A percentile compares a stretch with the other conserved stretches of the same genome.
Evolutionary conservation across 1,284 basidiomycete genomes (phyloP).

Genomic region (Melampsora americana): DNA sequence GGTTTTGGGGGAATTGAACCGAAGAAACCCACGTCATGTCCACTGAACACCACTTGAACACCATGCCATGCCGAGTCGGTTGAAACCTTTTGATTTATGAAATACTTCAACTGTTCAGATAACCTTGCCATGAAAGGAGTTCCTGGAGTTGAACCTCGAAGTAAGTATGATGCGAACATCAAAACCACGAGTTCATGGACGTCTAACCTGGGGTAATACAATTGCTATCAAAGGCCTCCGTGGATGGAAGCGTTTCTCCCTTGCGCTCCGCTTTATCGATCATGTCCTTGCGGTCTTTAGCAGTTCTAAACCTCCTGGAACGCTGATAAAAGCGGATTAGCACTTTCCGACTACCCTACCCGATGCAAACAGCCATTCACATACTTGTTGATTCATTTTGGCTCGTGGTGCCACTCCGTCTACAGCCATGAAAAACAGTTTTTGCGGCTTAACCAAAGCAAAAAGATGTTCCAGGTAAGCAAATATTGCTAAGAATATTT

Average conservation of each 20-base stretch:
- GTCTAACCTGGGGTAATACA: slow-evolving; percentile 91
- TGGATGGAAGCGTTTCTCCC: slow-evolving; percentile 84
- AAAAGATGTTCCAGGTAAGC: slow-evolving; percentile 96
- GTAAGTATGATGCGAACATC: slow-evolving; percentile 15
- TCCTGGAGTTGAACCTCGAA: slow-evolving; percentile 58
- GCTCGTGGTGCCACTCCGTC: slow-evolving; percentile 97
- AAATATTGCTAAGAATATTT: slow-evolving; percentile 96
- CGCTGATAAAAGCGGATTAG: slow-evolving; percentile 54
- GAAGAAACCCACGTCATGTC: slow-evolving; percentile 71
- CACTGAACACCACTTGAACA: slow-evolving; percentile 88
- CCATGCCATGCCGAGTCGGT: slow-evolving; percentile 92
- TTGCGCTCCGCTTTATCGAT: slow-evolving; percentile 79
- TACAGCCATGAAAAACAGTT: slow-evolving; percentile 70
- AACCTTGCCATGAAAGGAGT: slow-evolving; percentile 91
- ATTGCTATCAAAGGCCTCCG: slow-evolving; percentile 96
- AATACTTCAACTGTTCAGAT: slow-evolving; percentile 88
- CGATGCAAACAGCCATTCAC: neutral
- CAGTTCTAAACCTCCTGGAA: slow-evolving; percentile 86
- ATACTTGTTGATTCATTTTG: slow-evolving; percentile 95
- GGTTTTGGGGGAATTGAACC: neutral
- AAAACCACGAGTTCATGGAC: slow-evolving; percentile 21
- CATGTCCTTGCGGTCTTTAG: slow-evolving; percentile 84
- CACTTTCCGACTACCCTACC: neutral
- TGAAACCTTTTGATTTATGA: slow-evolving; percentile 92
- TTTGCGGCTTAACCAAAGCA: slow-evolving; percentile 93